Evolutionary conservation across 2,329 filamentous ascomycete genomes (phyloP).

Genomic region (Arthroderma sp.): DNA sequence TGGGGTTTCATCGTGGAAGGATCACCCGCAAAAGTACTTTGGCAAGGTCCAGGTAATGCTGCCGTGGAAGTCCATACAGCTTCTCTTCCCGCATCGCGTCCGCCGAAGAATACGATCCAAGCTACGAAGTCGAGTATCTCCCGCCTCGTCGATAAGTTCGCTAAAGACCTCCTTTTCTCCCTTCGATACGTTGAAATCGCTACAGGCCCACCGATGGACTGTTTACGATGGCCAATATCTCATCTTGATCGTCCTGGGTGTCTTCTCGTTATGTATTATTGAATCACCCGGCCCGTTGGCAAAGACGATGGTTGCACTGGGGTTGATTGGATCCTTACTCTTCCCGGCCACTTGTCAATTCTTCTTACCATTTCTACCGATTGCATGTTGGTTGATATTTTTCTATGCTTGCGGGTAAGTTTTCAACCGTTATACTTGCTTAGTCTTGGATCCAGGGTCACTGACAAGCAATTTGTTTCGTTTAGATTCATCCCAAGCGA

Average conservation of each 20-base stretch:
- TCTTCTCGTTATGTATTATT: constrained; percentile 75
- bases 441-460: background rate
- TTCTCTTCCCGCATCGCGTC: constrained; percentile 49
- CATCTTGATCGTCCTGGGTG: constrained; percentile 56
- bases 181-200: constrained; percentile 58
- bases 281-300: constrained; percentile 62
- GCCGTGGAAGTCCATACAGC: constrained; percentile 37
- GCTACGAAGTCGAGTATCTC: constrained; percentile 52
- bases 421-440: background rate
- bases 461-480: background rate
- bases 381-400: constrained; percentile 76
- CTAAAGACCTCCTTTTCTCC: constrained; percentile 75
- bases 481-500: constrained; percentile 74
- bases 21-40: constrained; percentile 31
- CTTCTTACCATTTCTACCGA: constrained; percentile 73
- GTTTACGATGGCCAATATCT: constrained; percentile 77
- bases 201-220: constrained; percentile 68
- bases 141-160: constrained; percentile 58
- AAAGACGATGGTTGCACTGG: constrained; percentile 59
- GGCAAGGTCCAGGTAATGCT: constrained; percentile 34
- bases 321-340: constrained; percentile 56
- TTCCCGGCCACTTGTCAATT: constrained; percentile 83
- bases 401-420: constrained; percentile 89
- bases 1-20: constrained; percentile 33
- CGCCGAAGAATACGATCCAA: constrained; percentile 56